Evolutionary conservation across 768 basidiomycete genomes (phyloP).

Genomic region (Boletus speciosus): DNA sequence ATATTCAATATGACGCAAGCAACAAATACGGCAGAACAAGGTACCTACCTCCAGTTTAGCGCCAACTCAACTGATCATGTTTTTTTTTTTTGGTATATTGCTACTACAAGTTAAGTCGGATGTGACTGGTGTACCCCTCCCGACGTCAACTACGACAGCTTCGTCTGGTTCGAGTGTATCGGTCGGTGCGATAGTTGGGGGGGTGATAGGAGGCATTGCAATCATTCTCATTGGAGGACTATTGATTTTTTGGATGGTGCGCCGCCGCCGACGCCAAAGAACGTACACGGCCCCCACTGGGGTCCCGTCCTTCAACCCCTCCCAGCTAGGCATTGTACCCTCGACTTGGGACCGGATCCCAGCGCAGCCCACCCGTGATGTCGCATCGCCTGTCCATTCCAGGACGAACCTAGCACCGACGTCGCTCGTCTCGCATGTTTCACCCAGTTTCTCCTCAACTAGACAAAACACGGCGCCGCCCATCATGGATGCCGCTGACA

Average conservation of each 20-base stretch:
- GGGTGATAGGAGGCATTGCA: constrained; percentile 18
- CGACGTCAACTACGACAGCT: constrained; percentile 2
- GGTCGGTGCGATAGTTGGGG: constrained; percentile 18
- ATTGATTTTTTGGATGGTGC: constrained; percentile 9
- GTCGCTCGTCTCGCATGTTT: background rate
- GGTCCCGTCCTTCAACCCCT: background rate
- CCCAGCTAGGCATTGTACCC: background rate
- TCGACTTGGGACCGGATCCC: background rate
- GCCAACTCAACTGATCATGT: background rate
- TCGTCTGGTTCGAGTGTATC: constrained; percentile 11
- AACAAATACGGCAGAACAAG: background rate
- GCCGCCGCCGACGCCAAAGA: constrained; percentile 11
- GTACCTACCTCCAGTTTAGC: constrained; percentile 5
- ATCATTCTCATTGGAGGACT: constrained; percentile 14
- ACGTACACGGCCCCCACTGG: background rate
- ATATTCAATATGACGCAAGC: constrained; percentile 16
- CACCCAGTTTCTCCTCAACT: background rate
- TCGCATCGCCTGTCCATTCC: constrained; percentile 10
- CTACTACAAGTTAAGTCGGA: constrained; percentile 7
- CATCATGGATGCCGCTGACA: constrained; percentile 18
- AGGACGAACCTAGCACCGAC: constrained; percentile 5
- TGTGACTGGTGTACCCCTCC: constrained; percentile 15
- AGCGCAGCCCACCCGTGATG: background rate
- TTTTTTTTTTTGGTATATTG: background rate
- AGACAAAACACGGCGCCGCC: background rate